A percentile compares a stretch with the other conserved stretches of the same genome.
phyloP scores from a whole-genome alignment of 192 early-diverging fungal species.

The Backusella macrospora region DNA sequence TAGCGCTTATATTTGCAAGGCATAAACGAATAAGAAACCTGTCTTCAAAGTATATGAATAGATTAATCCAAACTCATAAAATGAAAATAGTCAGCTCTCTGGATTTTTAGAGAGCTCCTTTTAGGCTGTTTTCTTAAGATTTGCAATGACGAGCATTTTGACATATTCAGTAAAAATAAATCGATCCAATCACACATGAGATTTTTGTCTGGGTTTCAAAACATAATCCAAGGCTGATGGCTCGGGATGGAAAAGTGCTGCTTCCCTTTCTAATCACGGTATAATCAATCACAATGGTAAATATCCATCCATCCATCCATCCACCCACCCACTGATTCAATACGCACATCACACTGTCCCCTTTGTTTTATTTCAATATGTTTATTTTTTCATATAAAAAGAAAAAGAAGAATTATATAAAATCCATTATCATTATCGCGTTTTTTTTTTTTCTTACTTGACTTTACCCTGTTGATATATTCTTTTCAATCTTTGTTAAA shows the following conservation, averaged over 20 bases:
- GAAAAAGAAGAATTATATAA: background rate
- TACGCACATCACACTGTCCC: too few relatives aligned
- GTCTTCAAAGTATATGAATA: too few relatives aligned
- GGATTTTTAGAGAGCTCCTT: too few relatives aligned
- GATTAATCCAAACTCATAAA: too few relatives aligned
- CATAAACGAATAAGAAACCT: too few relatives aligned
- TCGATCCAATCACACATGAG: background rate
- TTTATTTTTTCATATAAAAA: background rate
- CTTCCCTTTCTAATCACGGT: conserved; percentile 7
- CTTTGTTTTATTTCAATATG: background rate
- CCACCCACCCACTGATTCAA: background rate
- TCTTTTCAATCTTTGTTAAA: conserved; percentile 1
- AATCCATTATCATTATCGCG: background rate
- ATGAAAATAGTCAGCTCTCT: too few relatives aligned
- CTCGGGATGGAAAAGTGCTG: background rate
- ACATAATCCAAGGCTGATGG: background rate
- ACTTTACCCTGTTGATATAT: background rate
- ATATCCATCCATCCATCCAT: conserved; percentile 13
- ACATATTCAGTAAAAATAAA: background rate
- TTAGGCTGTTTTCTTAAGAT: background rate
- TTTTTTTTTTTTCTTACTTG: background rate
- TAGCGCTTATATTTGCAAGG: too few relatives aligned
- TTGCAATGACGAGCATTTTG: background rate
- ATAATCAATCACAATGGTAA: conserved; percentile 14
- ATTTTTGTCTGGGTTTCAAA: background rate